Conservation (phyloP, 2,329 filamentous ascomycete genomes). For the Lasiodiplodia sp. region DNA sequence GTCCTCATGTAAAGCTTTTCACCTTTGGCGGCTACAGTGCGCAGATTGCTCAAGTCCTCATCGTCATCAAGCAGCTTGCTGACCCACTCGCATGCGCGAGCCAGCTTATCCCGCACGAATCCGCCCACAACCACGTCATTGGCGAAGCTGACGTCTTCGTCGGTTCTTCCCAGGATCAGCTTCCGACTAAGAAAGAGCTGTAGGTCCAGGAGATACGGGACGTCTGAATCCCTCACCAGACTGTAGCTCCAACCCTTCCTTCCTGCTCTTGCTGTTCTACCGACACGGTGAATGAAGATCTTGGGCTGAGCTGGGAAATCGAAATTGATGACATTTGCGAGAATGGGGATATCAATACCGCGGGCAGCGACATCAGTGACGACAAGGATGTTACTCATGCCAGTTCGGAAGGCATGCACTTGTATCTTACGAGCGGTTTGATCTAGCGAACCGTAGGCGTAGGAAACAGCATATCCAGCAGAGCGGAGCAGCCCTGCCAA, state of each 20-base stretch:
- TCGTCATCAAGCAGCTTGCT: constrained; percentile 79
- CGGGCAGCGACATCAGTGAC: constrained; percentile 96
- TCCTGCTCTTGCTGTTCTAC: constrained; percentile 92
- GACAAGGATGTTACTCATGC: constrained; percentile 87
- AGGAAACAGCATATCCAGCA: constrained; percentile 87
- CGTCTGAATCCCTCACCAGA: constrained; percentile 84
- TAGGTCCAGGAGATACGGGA: constrained; percentile 90
- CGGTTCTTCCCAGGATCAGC: constrained; percentile 76
- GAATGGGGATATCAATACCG: constrained; percentile 95
- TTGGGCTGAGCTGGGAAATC: constrained; percentile 97
- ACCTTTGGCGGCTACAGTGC: constrained; percentile 80
- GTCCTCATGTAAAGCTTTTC: constrained; percentile 93
- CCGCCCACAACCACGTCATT: constrained; percentile 85
- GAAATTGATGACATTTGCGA: constrained; percentile 98
- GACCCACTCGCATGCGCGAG: constrained; percentile 81
- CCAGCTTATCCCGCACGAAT: constrained; percentile 75
- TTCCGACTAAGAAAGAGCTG: constrained; percentile 92
- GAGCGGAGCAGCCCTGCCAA: constrained; percentile 79
- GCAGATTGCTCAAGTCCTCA: constrained; percentile 74
- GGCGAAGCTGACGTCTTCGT: constrained; percentile 72
- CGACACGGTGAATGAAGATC: constrained; percentile 94
- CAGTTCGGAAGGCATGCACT: constrained; percentile 86
- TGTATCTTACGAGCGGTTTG: constrained; percentile 92
- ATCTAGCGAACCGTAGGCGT: constrained; percentile 93
- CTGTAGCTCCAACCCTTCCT: constrained; percentile 95